Evolutionary conservation across 2,329 filamentous ascomycete genomes (phyloP).

Genomic region (Colletotrichum ledebouriae): DNA sequence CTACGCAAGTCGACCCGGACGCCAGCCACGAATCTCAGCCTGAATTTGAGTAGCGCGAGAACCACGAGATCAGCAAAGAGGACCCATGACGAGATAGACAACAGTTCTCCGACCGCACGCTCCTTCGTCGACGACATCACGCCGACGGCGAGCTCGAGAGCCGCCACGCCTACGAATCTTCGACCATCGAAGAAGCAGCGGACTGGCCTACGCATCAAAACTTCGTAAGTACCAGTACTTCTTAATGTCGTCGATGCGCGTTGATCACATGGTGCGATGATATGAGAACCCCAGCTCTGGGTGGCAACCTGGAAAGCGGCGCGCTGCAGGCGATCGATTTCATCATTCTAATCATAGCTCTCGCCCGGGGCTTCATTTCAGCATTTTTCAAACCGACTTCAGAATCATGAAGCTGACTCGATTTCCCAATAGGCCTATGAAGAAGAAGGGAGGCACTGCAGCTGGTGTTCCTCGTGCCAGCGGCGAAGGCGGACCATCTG

Average conservation of each 20-base stretch:
- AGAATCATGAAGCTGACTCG: constrained; percentile 12
- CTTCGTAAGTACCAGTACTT: constrained; percentile 69
- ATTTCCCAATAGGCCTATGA: constrained; percentile 72
- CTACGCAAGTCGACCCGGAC: constrained; percentile 37
- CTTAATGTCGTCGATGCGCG: too few species aligned
- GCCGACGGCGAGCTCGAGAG: constrained; percentile 67
- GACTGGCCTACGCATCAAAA: constrained; percentile 75
- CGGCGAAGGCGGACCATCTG: constrained; percentile 74
- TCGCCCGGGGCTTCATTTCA: constrained; percentile 22
- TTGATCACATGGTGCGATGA: constrained; percentile 31
- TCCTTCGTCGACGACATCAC: constrained; percentile 63
- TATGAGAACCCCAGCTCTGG: constrained; percentile 10
- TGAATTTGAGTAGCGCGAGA: constrained; percentile 48
- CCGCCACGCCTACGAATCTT: constrained; percentile 69
- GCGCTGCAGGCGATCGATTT: constrained; percentile 26
- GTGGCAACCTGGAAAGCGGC: constrained; percentile 27
- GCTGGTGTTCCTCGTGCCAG: constrained; percentile 76
- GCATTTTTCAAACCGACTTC: background rate
- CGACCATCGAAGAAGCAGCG: constrained; percentile 71
- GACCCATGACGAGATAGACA: constrained; percentile 67
- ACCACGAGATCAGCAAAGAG: constrained; percentile 67
- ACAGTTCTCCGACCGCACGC: constrained; percentile 65
- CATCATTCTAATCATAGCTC: constrained; percentile 31
- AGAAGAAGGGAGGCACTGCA: constrained; percentile 78
- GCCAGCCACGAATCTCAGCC: constrained; percentile 29